phyloP scores from a whole-genome alignment of 371 early-diverging fungal species.

The Phascolomyces articulosus region DNA sequence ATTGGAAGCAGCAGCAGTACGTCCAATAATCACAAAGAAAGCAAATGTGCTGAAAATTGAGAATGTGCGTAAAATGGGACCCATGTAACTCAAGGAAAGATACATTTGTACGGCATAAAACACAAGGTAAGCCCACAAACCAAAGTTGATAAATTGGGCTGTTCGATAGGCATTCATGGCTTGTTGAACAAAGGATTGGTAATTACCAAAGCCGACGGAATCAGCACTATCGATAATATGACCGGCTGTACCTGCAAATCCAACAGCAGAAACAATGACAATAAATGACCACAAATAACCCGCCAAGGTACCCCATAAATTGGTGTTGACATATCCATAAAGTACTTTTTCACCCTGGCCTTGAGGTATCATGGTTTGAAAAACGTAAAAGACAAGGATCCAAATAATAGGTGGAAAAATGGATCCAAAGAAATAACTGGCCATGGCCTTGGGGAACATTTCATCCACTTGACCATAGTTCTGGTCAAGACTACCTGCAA shows the following conservation, averaged over 20 bases:
- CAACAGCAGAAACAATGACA: not conserved
- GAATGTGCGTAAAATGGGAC: not conserved
- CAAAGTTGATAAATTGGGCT: not conserved
- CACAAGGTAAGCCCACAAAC: slow-evolving; percentile 3
- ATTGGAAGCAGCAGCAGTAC: not conserved
- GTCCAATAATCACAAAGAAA: slow-evolving; percentile 1
- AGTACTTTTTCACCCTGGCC: not conserved
- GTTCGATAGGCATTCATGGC: not conserved
- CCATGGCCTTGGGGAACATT: not conserved
- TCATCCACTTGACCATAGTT: not conserved
- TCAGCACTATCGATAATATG: not conserved
- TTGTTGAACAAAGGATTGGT: not conserved
- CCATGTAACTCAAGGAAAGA: not conserved
- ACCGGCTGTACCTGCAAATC: not conserved
- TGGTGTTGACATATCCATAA: not conserved
- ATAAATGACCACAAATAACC: slow-evolving; percentile 8
- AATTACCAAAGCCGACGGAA: not conserved
- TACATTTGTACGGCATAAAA: not conserved
- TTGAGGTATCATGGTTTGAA: not conserved
- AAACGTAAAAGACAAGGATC: not conserved
- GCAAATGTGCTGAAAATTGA: not conserved
- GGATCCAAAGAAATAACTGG: slow-evolving; percentile 2
- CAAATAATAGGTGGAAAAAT: not conserved
- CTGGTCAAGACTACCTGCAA: not conserved
- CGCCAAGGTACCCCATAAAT: not conserved